phyloP scores from a whole-genome alignment of 257 asterid species.

The Plantago major region DNA sequence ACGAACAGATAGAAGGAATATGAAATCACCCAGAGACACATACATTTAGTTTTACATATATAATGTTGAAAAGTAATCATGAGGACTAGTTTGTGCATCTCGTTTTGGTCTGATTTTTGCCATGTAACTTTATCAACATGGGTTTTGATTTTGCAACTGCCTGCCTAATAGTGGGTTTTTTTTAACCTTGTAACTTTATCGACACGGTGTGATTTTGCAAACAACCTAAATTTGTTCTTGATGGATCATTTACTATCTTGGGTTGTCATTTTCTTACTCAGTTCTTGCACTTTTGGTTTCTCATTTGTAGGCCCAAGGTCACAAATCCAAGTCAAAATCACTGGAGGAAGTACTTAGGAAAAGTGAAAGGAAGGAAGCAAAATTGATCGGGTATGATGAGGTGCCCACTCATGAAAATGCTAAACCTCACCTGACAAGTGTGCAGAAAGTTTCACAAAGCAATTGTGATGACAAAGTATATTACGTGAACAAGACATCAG shows the following conservation, averaged over 20 bases:
- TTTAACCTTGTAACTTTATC: background rate
- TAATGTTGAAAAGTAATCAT: no score
- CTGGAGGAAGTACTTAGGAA: constrained; percentile 58
- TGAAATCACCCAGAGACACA: no score
- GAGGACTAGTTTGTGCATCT: no score
- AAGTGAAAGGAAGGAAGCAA: constrained; percentile 44
- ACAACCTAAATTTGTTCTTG: background rate
- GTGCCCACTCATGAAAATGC: constrained; percentile 28
- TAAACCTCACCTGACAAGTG: constrained; percentile 16
- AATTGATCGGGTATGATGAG: constrained; percentile 82
- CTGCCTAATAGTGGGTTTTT: background rate
- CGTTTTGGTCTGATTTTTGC: no score
- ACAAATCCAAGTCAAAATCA: constrained; percentile 47
- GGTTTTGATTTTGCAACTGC: no score
- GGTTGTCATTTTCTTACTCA: constrained; percentile 6
- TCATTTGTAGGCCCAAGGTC: constrained; percentile 64
- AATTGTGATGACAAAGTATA: constrained; percentile 24
- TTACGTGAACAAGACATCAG: constrained; percentile 24
- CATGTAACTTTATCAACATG: no score
- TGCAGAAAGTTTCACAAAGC: constrained; percentile 35
- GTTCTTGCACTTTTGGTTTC: constrained; percentile 14
- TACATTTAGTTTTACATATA: no score
- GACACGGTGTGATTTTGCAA: no score
- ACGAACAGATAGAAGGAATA: no score
- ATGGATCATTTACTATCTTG: background rate